Percentiles rank a stretch among this genome's conserved stretches.
Evolutionary conservation across 2,329 filamentous ascomycete genomes (phyloP).

Genomic region (Plectosphaerella cucumerina): DNA sequence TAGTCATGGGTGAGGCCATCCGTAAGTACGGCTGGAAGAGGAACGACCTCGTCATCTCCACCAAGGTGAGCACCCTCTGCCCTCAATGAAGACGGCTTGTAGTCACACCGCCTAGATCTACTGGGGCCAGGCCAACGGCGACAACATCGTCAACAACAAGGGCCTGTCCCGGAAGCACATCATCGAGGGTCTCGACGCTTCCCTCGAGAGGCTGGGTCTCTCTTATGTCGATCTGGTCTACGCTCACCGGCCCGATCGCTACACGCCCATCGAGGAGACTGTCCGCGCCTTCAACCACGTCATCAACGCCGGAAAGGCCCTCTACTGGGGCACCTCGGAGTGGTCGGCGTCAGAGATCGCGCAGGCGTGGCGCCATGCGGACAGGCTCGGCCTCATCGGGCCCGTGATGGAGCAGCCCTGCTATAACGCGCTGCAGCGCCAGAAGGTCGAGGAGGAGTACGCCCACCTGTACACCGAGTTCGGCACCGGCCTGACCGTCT

Average conservation of each 20-base stretch:
- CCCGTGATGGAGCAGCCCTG: slow-evolving; percentile 64
- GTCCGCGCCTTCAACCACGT: slow-evolving; percentile 68
- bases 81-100: not conserved
- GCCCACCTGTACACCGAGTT: slow-evolving; percentile 55
- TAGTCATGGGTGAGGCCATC: slow-evolving; percentile 56
- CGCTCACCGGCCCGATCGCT: slow-evolving; percentile 63
- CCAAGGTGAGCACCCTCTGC: slow-evolving; percentile 38
- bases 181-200: slow-evolving; percentile 59
- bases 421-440: slow-evolving; percentile 60
- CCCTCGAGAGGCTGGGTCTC: slow-evolving; percentile 52
- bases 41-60: slow-evolving; percentile 57
- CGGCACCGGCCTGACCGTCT: slow-evolving; percentile 59
- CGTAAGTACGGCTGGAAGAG: slow-evolving; percentile 57
- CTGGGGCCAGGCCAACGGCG: slow-evolving; percentile 57
- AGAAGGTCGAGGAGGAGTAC: slow-evolving; percentile 62
- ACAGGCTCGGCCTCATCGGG: slow-evolving; percentile 56
- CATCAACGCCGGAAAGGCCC: slow-evolving; percentile 62
- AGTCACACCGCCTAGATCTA: slow-evolving; percentile 44
- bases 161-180: slow-evolving; percentile 68
- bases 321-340: slow-evolving; percentile 69
- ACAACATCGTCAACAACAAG: slow-evolving; percentile 61
- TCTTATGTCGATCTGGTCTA: slow-evolving; percentile 66
- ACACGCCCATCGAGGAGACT: slow-evolving; percentile 67
- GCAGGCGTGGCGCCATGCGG: slow-evolving; percentile 57
- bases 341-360: slow-evolving; percentile 64